Conservation (phyloP, 2,329 filamentous ascomycete genomes). For the Aspergillus fructus region DNA sequence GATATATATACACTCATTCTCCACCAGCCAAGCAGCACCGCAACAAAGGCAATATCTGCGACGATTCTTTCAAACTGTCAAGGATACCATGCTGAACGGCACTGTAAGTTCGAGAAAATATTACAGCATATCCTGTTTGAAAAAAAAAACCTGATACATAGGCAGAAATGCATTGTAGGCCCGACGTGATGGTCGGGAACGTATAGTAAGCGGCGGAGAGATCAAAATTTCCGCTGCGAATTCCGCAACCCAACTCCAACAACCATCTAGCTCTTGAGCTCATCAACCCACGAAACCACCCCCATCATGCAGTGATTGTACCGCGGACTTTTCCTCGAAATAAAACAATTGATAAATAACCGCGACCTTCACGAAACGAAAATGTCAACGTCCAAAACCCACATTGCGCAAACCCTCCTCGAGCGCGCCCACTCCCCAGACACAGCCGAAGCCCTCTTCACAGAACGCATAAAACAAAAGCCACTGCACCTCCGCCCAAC, state of each 20-base stretch:
- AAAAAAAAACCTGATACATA: too few species aligned
- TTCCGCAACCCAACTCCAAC: not conserved
- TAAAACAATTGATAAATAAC: too few species aligned
- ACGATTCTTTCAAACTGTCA: too few species aligned
- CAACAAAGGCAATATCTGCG: too few species aligned
- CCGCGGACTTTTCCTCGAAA: too few species aligned
- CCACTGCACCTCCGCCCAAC: slow-evolving; percentile 76
- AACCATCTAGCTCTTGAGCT: not conserved
- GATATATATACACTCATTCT: too few species aligned
- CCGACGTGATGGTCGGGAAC: too few species aligned
- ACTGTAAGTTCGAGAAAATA: too few species aligned
- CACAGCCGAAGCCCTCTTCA: slow-evolving; percentile 69
- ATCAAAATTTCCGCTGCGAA: not conserved
- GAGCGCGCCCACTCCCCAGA: slow-evolving; percentile 75
- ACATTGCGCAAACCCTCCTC: slow-evolving; percentile 66
- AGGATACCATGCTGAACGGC: too few species aligned
- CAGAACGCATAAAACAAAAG: slow-evolving; percentile 79
- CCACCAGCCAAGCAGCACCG: too few species aligned
- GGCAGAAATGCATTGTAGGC: too few species aligned
- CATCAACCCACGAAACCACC: not conserved
- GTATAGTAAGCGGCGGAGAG: not conserved
- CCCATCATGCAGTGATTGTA: not conserved
- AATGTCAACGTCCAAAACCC: slow-evolving; percentile 29
- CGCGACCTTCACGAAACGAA: not conserved
- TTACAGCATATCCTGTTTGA: too few species aligned